Evolutionary conservation across 768 basidiomycete genomes (phyloP).

Genomic region (Boletus insuetus): DNA sequence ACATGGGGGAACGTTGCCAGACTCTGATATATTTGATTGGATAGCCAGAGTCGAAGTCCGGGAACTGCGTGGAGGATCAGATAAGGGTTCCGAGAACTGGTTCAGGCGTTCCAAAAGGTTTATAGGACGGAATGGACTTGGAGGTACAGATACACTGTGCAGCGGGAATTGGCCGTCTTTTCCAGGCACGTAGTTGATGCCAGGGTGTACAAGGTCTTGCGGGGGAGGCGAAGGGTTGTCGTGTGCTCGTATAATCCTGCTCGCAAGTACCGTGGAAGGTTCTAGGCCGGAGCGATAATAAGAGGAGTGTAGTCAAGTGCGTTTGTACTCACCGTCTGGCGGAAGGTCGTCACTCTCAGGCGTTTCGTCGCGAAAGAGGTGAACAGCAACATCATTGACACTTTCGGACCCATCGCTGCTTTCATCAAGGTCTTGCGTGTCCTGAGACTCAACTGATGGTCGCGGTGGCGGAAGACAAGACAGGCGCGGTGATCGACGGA

Average conservation of each 20-base stretch:
- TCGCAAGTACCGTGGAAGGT: constrained; percentile 66
- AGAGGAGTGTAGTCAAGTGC: constrained; percentile 2
- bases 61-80: neutral
- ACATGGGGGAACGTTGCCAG: constrained; percentile 16
- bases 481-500: constrained; percentile 52
- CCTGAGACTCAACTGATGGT: constrained; percentile 13
- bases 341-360: constrained; percentile 45
- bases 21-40: neutral
- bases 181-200: constrained; percentile 14
- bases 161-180: constrained; percentile 18
- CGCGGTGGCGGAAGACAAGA: constrained; percentile 38
- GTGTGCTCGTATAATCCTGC: constrained; percentile 62
- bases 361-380: constrained; percentile 41
- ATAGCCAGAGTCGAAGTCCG: neutral
- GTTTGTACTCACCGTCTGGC: constrained; percentile 42
- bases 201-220: constrained; percentile 16
- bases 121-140: constrained; percentile 33
- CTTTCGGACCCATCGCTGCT: constrained; percentile 34
- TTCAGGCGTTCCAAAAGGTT: constrained; percentile 30
- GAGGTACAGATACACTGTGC: constrained; percentile 18
- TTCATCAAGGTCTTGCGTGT: constrained; percentile 17
- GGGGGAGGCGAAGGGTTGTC: constrained; percentile 77
- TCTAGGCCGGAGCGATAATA: constrained; percentile 38
- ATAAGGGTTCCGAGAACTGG: constrained; percentile 11
- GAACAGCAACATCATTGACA: constrained; percentile 20